Evolutionary conservation across 371 early-diverging fungal genomes (phyloP), one percentile per base, ranked within the genome.

Genomic region (Aphelidium insulamus): DNA sequence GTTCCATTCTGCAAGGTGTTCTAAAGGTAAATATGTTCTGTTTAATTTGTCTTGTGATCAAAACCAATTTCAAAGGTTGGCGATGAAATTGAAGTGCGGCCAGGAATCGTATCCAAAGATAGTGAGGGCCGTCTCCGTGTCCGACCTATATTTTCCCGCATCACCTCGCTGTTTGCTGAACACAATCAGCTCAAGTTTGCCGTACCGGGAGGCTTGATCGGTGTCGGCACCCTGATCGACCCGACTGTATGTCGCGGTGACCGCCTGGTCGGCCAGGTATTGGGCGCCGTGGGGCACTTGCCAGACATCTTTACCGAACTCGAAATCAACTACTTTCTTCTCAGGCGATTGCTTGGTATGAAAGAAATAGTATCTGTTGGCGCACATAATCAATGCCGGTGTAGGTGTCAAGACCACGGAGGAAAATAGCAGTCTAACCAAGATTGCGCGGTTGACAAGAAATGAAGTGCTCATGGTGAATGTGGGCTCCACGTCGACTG

Each of bases 121-220:
- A 62, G 61, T 34, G 78, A 84, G 44, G 86, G 87, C 33, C 72
- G 72, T 49, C 72, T 88, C 48, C 62, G 64, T 35, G 87, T 88
- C 55, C 59, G 72, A 37, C 95, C 99, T 18, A 87, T 97, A 43
- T 71, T 86, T 40, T 85, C 94, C 21, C 72, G 77, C 43, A 84
- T 99, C 41, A 57, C 88, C 28, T 70, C 90, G 5, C 70, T 99
- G 30, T 69, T 78, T 40, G 85, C 99, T 21, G 99, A 99, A 54
- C 54, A 58, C 34, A 98, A 97, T 59, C 59, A 69, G 36, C 64
- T 99, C 29, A 64, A 88, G 50, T 88, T 91, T 59, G 99, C 99
- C 28, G 88, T 95, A 38, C 98, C 99, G 18, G 99, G 99, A 41
- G 99, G 99, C 41, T 69, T 99, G 33, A 98, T 99, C 46, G 98